These are phyloP conservation scores for Alternaria longipes DNA, from an alignment of 2,329 filamentous ascomycete genomes.

Conservation along the genomic window DNA sequence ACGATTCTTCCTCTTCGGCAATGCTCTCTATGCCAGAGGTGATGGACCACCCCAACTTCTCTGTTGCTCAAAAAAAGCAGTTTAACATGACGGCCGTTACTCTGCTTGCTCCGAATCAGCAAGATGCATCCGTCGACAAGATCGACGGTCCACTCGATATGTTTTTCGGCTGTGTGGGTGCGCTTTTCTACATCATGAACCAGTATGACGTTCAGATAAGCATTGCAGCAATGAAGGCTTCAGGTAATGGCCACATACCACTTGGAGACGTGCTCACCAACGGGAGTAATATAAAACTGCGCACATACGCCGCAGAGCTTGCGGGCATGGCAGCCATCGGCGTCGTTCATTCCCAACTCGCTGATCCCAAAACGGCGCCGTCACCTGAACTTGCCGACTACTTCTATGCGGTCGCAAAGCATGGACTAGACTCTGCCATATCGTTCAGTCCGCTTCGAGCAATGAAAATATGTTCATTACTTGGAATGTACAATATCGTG, in stretches of 20 bases:
- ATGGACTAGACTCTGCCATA: constrained; percentile 27
- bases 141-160: constrained; percentile 14
- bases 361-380: constrained; percentile 11
- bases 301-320: constrained; percentile 21
- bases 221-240: constrained; percentile 4
- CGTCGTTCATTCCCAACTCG: constrained; percentile 17
- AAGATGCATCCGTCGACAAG: constrained; percentile 9
- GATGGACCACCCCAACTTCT: constrained; percentile 8
- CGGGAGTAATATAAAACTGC: constrained; percentile 1
- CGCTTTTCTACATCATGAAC: constrained; percentile 28
- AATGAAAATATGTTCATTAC: constrained; percentile 30
- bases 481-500: constrained; percentile 34
- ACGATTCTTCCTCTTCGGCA: neutral
- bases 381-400: constrained; percentile 24
- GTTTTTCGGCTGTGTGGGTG: constrained; percentile 28
- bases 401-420: constrained; percentile 29
- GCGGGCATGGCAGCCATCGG: constrained; percentile 31
- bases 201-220: constrained; percentile 16
- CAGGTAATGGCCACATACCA: constrained; percentile 1
- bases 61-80: constrained; percentile 1
- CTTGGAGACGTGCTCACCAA: constrained; percentile 19
- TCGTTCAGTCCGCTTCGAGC: constrained; percentile 26
- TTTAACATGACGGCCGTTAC: neutral
- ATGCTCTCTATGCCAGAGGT: neutral
- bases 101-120: constrained; percentile 1